Conservation (phyloP, 805 yeast species). For the Ogataea pini region DNA sequence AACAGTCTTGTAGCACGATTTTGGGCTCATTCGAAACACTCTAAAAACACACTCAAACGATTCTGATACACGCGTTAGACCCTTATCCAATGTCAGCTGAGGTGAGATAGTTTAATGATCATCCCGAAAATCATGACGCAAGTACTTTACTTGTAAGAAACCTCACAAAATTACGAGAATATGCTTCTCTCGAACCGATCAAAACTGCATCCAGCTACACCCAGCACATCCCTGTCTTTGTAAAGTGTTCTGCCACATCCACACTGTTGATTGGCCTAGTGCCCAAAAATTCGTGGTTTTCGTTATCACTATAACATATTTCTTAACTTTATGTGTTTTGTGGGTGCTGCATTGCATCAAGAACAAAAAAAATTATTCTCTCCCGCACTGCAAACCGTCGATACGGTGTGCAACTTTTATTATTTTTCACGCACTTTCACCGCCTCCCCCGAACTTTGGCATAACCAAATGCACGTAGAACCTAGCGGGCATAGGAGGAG, state of each 20-base stretch:
- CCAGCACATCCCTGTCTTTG: too few relatives aligned
- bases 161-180: too few relatives aligned
- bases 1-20: not conserved
- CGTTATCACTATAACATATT: not conserved
- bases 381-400: constrained; percentile 7
- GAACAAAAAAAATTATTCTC: not conserved
- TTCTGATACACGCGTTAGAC: not conserved
- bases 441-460: constrained; percentile 1
- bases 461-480: not conserved
- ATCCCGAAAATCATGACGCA: not conserved
- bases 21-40: not conserved
- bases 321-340: not conserved
- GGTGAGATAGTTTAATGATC: too few relatives aligned
- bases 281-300: not conserved
- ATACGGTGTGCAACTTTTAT: not conserved
- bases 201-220: too few relatives aligned
- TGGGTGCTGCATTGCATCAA: constrained; percentile 6
- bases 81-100: not conserved
- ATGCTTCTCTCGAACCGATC: too few relatives aligned
- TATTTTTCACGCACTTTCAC: constrained; percentile 4
- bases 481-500: not conserved
- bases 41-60: not conserved
- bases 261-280: not conserved
- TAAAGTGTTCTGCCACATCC: too few relatives aligned
- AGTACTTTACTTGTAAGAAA: not conserved